A percentile compares a stretch with the other conserved stretches of the same genome.
phyloP scores from a whole-genome alignment of 495 filamentous ascomycete genomes.

The Podospora anserina region DNA sequence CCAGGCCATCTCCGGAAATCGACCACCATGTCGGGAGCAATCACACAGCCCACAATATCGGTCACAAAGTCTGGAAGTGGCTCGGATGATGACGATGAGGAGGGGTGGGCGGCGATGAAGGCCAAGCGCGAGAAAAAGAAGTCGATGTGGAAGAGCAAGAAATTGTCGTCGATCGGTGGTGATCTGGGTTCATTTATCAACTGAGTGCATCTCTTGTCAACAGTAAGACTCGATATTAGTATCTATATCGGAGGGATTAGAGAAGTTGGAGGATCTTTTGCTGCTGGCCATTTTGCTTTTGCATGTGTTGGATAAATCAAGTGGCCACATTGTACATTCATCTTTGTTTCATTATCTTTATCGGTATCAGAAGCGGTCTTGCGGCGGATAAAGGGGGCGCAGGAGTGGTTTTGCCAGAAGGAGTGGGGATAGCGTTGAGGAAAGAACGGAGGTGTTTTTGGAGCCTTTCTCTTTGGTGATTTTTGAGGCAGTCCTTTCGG shows the following conservation, averaged over 20 bases:
- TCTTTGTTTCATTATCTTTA: background rate
- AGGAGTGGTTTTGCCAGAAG: background rate
- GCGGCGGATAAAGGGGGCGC: too few species aligned
- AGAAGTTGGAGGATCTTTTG: background rate
- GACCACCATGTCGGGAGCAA: conserved; percentile 51
- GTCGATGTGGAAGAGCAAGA: conserved; percentile 68
- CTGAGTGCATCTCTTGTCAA: conserved; percentile 20
- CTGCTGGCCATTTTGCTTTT: background rate
- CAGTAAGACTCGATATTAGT: background rate
- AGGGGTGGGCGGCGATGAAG: conserved; percentile 80
- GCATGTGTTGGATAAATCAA: background rate
- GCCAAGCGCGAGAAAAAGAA: conserved; percentile 79
- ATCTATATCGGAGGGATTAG: background rate
- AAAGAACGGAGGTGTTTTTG: background rate
- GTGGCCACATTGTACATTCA: background rate
- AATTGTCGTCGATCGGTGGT: conserved; percentile 36
- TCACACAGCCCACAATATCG: conserved; percentile 27
- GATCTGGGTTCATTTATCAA: conserved; percentile 43
- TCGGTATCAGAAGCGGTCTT: background rate
- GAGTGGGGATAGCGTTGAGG: background rate
- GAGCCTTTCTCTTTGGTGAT: conserved; percentile 11
- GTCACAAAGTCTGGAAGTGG: conserved; percentile 33
- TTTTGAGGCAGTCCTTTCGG: conserved; percentile 3
- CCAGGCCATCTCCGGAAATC: conserved; percentile 41
- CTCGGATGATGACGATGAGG: conserved; percentile 73